Base-by-base conservation (phyloP, 495 filamentous ascomycete genomes). In the Penicillium egyptiacum region DNA sequence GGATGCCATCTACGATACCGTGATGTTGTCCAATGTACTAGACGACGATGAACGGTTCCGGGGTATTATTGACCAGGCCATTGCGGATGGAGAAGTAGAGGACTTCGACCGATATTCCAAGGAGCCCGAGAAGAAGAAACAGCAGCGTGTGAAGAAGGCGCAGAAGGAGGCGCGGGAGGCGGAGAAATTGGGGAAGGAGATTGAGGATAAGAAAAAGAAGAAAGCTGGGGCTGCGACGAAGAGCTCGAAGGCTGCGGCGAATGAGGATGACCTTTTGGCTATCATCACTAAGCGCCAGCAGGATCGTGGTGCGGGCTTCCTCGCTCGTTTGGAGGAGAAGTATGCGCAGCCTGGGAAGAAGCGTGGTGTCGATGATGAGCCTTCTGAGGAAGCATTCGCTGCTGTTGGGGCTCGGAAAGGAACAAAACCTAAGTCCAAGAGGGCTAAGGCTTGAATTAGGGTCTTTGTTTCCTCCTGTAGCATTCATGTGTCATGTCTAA, bases 21-120 rank as follows among this genome's bases (percentile, higher is more conserved):
- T 98, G 10, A 92, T 98, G 89, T 79, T 94, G 22, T 91, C 87
- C 58, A 82, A 93, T 67, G 84, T 89, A 8, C 65, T 92, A 0
- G 88, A 93, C 55, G 94, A 98, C 56, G 94, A 98, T 53, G 86
- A 88, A 48, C 81, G 94, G 23, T 96, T 96, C 70, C 81, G 88
- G 8, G 73, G 57, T 5, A 88, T 92, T 28, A 90, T 98, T 52
- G 86, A 96, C 63, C 74, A 83, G 44, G 95, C 88, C n/a, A 92
- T 98, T 65, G 76, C 76, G 41, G 77, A 70, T 5, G 83, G 81
- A 0, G 80, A 88, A 37, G 87, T 91, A 4, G 67, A 87, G 58
- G 71, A 70, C 2, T 92, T 85, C 69, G 74, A 80, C 22, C 77
- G 81, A 19, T 98, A 93, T 68, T 81, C 79, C 5, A 75, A 88